Evolutionary conservation across 176 grass and related monocot genomes (phyloP), one percentile per base, ranked within the genome.

Genomic region (Phoenix roebelenii): DNA sequence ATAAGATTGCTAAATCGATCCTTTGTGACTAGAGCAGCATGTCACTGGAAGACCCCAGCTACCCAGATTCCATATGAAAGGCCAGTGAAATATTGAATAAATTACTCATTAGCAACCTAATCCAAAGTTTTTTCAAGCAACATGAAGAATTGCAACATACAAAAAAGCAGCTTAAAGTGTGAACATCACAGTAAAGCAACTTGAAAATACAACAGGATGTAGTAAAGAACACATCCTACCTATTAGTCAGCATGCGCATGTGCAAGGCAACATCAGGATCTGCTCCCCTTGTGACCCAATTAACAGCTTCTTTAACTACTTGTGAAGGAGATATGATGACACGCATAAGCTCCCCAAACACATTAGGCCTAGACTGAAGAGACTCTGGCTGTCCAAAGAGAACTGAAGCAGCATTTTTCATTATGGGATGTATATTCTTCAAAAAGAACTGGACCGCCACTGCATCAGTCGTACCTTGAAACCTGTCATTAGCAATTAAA

Each of bases 161-260:
- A 44, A 44, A 9, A 10, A 44, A 44, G 35, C 35, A 44, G 12
- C 35, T 14, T 44, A 44, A 12, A 44, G 35, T 44, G 35, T 44
- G 35, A 12, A 9, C 2, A 12, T 44, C 35, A 32, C 29, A 32
- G 29, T 32, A 44, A 44, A 44, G 35, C 12, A 44, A 10, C 35
- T 44, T 12, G 10, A 7, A 44, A 12, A 44, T 14, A 44, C 35
- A 44, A 44, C 10, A 14, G 35, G 10, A 44, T 14, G 35, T 44
- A 44, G 9, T 44, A 14, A 44, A 12, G 35, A 44, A 44, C 35
- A 44, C 35, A 12, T 9, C 35, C 18, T 86, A 95, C 91, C 86
- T 95, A 72, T 90, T 90, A 51, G 54, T 67, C 75, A 90, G 76
- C 91, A 95, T 95, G 32, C 86, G 83, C 83, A 82, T 95, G 75